Percentiles rank a stretch among this genome's conserved stretches.
Conservation (phyloP, 441 rosid genomes). For the Brassica balearica region DNA sequence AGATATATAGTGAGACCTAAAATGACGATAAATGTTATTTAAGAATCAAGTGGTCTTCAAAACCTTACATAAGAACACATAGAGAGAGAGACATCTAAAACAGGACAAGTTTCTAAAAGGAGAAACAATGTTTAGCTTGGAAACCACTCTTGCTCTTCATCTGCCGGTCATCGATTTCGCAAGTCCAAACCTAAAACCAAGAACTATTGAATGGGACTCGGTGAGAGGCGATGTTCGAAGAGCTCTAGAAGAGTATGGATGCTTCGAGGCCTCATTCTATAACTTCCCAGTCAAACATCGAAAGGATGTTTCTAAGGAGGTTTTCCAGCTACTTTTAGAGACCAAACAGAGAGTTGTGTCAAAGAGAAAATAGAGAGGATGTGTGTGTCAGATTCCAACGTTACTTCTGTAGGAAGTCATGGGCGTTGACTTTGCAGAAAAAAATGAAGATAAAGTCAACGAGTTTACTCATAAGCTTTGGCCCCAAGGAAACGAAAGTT, state of each 20-base stretch:
- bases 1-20: neutral
- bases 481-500: slow-evolving; percentile 28
- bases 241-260: slow-evolving; percentile 33
- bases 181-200: slow-evolving; percentile 15
- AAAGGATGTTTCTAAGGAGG: slow-evolving; percentile 23
- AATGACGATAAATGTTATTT: slow-evolving; percentile 10
- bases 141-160: slow-evolving; percentile 28
- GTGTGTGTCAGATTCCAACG: slow-evolving; percentile 25
- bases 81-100: slow-evolving; percentile 20
- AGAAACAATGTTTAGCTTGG: slow-evolving; percentile 9
- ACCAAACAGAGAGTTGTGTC: slow-evolving; percentile 37
- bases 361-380: slow-evolving; percentile 29
- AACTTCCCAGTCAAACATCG: slow-evolving; percentile 22
- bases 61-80: slow-evolving; percentile 25
- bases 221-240: slow-evolving; percentile 31
- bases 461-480: slow-evolving; percentile 31
- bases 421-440: slow-evolving; percentile 29
- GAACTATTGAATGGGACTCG: slow-evolving; percentile 29
- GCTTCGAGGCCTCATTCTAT: slow-evolving; percentile 38
- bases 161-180: slow-evolving; percentile 41
- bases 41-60: neutral
- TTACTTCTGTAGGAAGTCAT: slow-evolving; percentile 21
- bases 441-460: slow-evolving; percentile 24
- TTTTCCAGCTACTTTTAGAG: slow-evolving; percentile 24
- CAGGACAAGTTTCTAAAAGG: neutral